These are phyloP conservation scores for Hansenula anomala DNA, from an alignment of 1,139 yeast genomes.

Conservation along the genomic window DNA sequence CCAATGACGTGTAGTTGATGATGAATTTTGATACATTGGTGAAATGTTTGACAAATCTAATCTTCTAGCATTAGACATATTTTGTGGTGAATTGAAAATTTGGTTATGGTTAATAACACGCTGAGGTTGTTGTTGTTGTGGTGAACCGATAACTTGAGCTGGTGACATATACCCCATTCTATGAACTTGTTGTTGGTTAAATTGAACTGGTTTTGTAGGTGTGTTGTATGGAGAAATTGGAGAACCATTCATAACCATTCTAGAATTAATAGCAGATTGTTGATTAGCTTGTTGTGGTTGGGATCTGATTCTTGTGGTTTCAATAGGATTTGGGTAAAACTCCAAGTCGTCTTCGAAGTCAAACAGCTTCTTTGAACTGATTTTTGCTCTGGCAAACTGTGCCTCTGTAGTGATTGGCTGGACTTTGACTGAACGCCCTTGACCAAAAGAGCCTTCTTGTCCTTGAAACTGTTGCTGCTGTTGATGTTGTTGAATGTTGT, in stretches of 20 bases:
- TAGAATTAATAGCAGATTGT: conserved; percentile 4
- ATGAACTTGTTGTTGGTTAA: conserved; percentile 2
- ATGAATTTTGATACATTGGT: conserved; percentile 6
- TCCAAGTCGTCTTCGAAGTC: conserved; percentile 68
- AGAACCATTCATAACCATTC: conserved; percentile 1
- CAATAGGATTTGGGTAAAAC: conserved; percentile 48
- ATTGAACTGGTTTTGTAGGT: conserved; percentile 11
- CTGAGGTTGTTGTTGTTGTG: conserved; percentile 6
- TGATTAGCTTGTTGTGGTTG: no score
- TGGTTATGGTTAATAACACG: conserved; percentile 1
- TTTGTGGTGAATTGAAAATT: conserved; percentile 6
- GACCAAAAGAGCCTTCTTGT: not conserved
- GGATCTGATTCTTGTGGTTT: conserved; percentile 3
- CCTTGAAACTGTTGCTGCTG: no score
- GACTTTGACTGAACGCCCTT: no score
- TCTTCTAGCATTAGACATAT: conserved; percentile 6
- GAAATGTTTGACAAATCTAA: conserved; percentile 6
- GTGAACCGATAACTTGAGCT: conserved; percentile 9
- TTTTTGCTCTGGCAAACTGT: conserved; percentile 34
- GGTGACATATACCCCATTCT: conserved; percentile 9
- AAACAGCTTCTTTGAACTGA: conserved; percentile 63
- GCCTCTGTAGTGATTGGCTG: conserved; percentile 5
- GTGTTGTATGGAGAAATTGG: conserved; percentile 10
- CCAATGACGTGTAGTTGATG: not conserved
- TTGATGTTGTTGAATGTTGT: conserved; percentile 7